phyloP scores from a whole-genome alignment of 306 rosid genomes.

The Urtica urens region DNA sequence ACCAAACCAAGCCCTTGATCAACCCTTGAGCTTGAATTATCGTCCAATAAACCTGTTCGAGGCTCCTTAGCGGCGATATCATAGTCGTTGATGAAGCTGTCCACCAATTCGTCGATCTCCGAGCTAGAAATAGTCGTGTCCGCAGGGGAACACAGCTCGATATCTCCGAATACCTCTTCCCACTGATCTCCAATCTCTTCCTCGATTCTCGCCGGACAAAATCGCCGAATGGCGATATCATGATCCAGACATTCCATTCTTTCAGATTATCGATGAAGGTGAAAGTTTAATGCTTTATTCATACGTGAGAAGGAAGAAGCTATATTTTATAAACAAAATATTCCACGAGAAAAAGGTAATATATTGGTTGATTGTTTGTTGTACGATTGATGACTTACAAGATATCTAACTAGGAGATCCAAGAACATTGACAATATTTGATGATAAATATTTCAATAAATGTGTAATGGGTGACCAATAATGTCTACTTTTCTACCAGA shows the following conservation, averaged over 20 bases:
- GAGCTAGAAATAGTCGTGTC: conserved; percentile 31
- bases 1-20: conserved; percentile 69
- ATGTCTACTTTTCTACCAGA: too few relatives aligned
- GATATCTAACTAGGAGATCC: too few relatives aligned
- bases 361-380: too few relatives aligned
- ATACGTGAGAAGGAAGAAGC: too few relatives aligned
- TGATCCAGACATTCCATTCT: conserved; percentile 32
- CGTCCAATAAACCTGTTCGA: conserved; percentile 16
- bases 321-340: too few relatives aligned
- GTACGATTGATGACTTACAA: too few relatives aligned
- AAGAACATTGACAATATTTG: too few relatives aligned
- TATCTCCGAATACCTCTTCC: conserved; percentile 30
- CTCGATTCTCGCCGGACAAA: conserved; percentile 61
- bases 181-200: conserved; percentile 31
- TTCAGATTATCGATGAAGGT: too few relatives aligned
- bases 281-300: too few relatives aligned
- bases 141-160: conserved; percentile 27
- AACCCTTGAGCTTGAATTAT: conserved; percentile 30
- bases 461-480: too few relatives aligned
- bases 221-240: conserved; percentile 55
- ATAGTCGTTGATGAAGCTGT: conserved; percentile 54
- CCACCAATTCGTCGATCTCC: conserved; percentile 61
- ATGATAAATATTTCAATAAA: too few relatives aligned
- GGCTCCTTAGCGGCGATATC: conserved; percentile 15
- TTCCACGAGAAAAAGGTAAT: too few relatives aligned